Conservation (phyloP, 805 yeast species). For the Ogataea ramenticola region DNA sequence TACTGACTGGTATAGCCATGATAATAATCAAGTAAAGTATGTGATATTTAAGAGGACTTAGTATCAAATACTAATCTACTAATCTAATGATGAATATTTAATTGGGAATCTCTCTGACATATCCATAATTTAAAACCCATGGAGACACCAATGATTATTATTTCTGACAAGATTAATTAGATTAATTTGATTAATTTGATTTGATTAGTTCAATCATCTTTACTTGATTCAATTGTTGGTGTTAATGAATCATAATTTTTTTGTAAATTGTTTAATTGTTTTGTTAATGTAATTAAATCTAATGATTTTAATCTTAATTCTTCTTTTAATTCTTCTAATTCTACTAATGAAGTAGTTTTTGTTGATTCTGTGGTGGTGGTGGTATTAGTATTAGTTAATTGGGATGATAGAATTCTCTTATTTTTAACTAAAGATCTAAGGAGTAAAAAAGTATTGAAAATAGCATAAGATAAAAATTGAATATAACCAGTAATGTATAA, state of each 20-base stretch:
- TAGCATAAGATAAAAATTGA: conserved; percentile 37
- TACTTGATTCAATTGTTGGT: background rate
- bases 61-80: no score
- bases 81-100: conserved; percentile 20
- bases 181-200: no score
- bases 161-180: no score
- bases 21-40: no score
- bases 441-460: conserved; percentile 35
- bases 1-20: no score
- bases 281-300: conserved; percentile 28
- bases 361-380: no score
- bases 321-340: conserved; percentile 13
- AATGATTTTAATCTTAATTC: conserved; percentile 11
- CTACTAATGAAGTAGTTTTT: conserved; percentile 27
- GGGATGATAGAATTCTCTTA: conserved; percentile 19
- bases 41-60: no score
- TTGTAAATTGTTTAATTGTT: conserved; percentile 36
- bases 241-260: conserved; percentile 1
- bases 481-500: conserved; percentile 50
- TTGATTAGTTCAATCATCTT: background rate
- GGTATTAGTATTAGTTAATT: conserved; percentile 7
- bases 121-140: conserved; percentile 15
- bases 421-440: conserved; percentile 37
- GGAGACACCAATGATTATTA: conserved; percentile 19
- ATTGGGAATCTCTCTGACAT: conserved; percentile 30